Conservation (phyloP, 805 yeast genomes). For the Sugiyamaella floridensis region DNA sequence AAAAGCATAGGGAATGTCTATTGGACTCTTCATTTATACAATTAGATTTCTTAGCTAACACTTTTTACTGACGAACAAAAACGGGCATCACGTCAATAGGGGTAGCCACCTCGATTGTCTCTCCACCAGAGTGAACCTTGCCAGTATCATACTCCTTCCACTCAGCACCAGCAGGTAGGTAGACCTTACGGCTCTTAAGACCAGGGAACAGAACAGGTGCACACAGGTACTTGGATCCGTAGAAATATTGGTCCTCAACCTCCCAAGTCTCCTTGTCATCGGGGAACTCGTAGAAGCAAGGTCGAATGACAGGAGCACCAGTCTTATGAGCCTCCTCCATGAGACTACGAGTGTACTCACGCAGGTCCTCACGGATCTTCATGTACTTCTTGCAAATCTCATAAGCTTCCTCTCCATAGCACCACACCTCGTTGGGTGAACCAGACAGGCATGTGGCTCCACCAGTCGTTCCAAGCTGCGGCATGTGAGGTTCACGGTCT, state of each 20-base stretch:
- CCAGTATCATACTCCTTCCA: constrained; percentile 14
- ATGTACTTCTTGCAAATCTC: constrained; percentile 17
- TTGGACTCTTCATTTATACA: no score
- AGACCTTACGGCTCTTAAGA: constrained; percentile 4
- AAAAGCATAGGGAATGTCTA: no score
- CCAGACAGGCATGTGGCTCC: constrained; percentile 19
- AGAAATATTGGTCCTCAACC: constrained; percentile 16
- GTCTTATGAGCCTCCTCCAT: constrained; percentile 16
- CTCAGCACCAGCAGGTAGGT: constrained; percentile 12
- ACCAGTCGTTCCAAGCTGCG: constrained; percentile 17
- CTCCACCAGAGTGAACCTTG: constrained; percentile 11
- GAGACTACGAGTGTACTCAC: constrained; percentile 14
- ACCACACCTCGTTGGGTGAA: constrained; percentile 19
- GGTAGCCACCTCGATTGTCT: constrained; percentile 5
- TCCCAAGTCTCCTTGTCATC: constrained; percentile 13
- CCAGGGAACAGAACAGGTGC: constrained; percentile 16
- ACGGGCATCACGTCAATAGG: constrained; percentile 15
- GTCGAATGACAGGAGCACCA: constrained; percentile 16
- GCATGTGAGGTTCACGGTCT: constrained; percentile 14
- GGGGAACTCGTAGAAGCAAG: constrained; percentile 18
- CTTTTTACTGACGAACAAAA: constrained; percentile 1
- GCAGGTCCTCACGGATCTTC: constrained; percentile 11
- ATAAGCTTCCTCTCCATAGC: constrained; percentile 16
- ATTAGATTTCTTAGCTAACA: no score
- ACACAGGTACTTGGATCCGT: constrained; percentile 14